These are phyloP conservation scores for Cruciata laevipes DNA, from an alignment of 257 asterid genomes.

Conservation along the genomic window DNA sequence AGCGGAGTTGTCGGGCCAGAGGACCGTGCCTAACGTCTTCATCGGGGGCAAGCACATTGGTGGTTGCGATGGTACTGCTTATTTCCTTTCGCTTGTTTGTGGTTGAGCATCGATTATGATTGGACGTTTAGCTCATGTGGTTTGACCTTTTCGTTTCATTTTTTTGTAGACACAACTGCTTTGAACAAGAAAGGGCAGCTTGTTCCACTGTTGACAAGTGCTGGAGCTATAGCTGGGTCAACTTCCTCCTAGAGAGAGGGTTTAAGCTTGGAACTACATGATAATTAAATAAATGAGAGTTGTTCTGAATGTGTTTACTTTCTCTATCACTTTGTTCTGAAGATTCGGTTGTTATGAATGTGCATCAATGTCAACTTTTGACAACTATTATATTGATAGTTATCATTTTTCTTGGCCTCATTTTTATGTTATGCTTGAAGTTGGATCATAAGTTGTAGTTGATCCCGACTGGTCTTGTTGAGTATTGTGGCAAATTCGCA, in stretches of 20 bases:
- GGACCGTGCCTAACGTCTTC: constrained; percentile 83
- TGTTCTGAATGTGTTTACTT: background rate
- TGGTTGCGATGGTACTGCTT: constrained; percentile 65
- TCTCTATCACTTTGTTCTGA: background rate
- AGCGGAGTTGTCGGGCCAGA: constrained; percentile 63
- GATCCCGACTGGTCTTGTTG: no score
- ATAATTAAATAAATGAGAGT: background rate
- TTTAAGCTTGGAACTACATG: background rate
- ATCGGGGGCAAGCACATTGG: constrained; percentile 87
- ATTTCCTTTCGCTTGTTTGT: background rate
- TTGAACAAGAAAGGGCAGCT: constrained; percentile 65
- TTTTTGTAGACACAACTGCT: constrained; percentile 57
- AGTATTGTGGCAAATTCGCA: no score
- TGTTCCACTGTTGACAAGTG: constrained; percentile 68
- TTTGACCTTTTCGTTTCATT: no score
- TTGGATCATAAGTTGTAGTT: no score
- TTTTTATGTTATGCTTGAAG: no score
- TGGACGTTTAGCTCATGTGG: background rate
- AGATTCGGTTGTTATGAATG: background rate
- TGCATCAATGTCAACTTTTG: background rate
- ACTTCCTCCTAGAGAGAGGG: constrained; percentile 35
- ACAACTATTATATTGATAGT: background rate
- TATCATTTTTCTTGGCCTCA: background rate
- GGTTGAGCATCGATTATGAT: background rate
- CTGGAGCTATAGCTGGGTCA: constrained; percentile 54